Base-by-base conservation (phyloP, 1,139 yeast genomes). In the Arxiozyma bovina region DNA sequence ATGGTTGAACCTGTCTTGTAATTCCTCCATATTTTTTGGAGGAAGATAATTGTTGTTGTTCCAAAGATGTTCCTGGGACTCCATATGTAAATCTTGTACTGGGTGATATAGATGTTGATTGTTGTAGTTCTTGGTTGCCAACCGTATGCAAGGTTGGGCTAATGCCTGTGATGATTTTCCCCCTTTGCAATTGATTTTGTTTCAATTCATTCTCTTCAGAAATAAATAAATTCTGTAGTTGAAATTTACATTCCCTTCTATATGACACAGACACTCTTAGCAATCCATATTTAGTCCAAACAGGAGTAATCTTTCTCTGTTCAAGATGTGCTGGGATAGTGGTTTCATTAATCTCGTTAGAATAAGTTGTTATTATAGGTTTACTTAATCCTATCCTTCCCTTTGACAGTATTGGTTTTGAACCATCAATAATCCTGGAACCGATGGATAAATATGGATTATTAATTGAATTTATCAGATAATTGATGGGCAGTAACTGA, bases 341-440 rank as follows among this genome's bases (percentile, higher is more conserved):
- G 18, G 65, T 61, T 48, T 70, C 71, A 44, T 71, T 64, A 61
- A 68, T 58, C 61, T 66, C 71, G 64, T 73, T 66, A 63, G 77
- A 60, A 66, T 76, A 57, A 70, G 81, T 58, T 42, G 67, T 69
- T 6, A 80, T 75, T 1, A 89, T 77, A 1, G 85, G 74, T 64
- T 85, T 86, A 56, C 91, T 83, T 54, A 91, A 75, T 0, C 97
- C 97, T 27, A 89, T 80, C 58, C 97, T 73, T 1, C 96, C 96
- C 63, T 83, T 85, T 2, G 95, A 85, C 27, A 83, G 76, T 45
- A 90, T 87, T 0, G 94, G 85, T 58, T 81, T 81, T 22, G 83
- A 78, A 0, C 96, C 97, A 66, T 89, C 91, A 22, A 87, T 67
- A 0, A 90, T 73, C 50, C 89, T 77, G 54, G 85, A 81, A 1